These are phyloP conservation scores for Talaromyces sp. DNA, from an alignment of 2,329 filamentous ascomycete genomes.

Conservation along the genomic window DNA sequence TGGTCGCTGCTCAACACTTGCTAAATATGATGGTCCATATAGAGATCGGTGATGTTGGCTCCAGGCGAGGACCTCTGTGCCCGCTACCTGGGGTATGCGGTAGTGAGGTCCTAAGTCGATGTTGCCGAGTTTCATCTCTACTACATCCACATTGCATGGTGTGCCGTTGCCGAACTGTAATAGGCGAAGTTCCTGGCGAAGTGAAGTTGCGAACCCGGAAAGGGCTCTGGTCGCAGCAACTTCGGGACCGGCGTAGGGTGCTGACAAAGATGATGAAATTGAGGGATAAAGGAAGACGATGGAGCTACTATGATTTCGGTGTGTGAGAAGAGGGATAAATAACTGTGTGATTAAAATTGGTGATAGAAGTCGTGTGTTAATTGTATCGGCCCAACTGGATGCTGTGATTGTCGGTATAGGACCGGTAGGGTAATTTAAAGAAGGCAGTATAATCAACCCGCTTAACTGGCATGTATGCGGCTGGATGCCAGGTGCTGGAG, in stretches of 20 bases:
- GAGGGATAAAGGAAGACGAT: slow-evolving; percentile 43
- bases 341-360: slow-evolving; percentile 84
- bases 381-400: slow-evolving; percentile 77
- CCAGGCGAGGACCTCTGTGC: slow-evolving; percentile 59
- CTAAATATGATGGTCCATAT: slow-evolving; percentile 38
- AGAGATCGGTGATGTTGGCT: slow-evolving; percentile 49
- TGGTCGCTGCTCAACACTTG: slow-evolving; percentile 40
- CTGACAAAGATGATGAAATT: slow-evolving; percentile 41
- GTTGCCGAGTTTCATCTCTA: slow-evolving; percentile 83
- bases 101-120: slow-evolving; percentile 71
- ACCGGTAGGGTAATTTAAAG: slow-evolving; percentile 71
- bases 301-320: slow-evolving; percentile 50
- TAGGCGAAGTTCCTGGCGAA: slow-evolving; percentile 72
- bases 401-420: slow-evolving; percentile 81
- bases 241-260: slow-evolving; percentile 61
- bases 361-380: slow-evolving; percentile 86
- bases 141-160: slow-evolving; percentile 59
- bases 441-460: slow-evolving; percentile 75
- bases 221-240: slow-evolving; percentile 79
- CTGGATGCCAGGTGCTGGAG: slow-evolving; percentile 69
- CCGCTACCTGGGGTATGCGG: slow-evolving; percentile 38
- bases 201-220: slow-evolving; percentile 75
- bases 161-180: slow-evolving; percentile 43
- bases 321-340: slow-evolving; percentile 72
- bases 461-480: slow-evolving; percentile 71